Evolutionary conservation across 2,329 filamentous ascomycete genomes (phyloP).

Genomic region (Stagonosporopsis tanaceti): DNA sequence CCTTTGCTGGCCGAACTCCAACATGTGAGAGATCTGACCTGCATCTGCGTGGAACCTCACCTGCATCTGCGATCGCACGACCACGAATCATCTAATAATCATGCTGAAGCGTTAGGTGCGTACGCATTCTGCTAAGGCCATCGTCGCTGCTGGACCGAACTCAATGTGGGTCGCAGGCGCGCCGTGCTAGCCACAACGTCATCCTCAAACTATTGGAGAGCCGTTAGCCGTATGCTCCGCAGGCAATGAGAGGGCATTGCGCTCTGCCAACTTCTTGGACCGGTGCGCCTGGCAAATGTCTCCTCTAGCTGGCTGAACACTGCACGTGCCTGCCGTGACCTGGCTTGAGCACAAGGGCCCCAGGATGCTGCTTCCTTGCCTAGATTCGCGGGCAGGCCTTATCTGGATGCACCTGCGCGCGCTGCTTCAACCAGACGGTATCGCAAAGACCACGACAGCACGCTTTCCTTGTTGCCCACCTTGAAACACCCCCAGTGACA

Average conservation of each 20-base stretch:
- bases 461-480: conserved; percentile 21
- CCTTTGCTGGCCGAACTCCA: not conserved
- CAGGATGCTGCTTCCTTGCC: conserved; percentile 19
- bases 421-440: conserved; percentile 4
- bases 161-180: conserved; percentile 3
- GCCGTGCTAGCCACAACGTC: conserved; percentile 17
- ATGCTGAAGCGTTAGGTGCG: not conserved
- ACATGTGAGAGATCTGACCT: conserved; percentile 7
- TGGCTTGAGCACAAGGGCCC: conserved; percentile 10
- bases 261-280: not conserved
- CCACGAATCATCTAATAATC: no score
- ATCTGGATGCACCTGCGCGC: conserved; percentile 16
- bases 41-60: conserved; percentile 11
- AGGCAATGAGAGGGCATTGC: conserved; percentile 1
- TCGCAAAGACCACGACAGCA: conserved; percentile 4
- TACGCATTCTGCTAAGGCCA: not conserved
- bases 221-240: conserved; percentile 14
- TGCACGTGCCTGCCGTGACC: conserved; percentile 12
- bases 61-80: not conserved
- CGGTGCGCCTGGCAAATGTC: conserved; percentile 3
- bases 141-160: not conserved
- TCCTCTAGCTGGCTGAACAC: conserved; percentile 5
- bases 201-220: conserved; percentile 11
- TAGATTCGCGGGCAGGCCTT: conserved; percentile 15
- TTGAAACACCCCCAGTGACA: conserved; percentile 30